Percentiles rank a stretch among this genome's conserved stretches.
phyloP scores from a whole-genome alignment of 805 yeast species.

The Saturnispora besseyi region DNA sequence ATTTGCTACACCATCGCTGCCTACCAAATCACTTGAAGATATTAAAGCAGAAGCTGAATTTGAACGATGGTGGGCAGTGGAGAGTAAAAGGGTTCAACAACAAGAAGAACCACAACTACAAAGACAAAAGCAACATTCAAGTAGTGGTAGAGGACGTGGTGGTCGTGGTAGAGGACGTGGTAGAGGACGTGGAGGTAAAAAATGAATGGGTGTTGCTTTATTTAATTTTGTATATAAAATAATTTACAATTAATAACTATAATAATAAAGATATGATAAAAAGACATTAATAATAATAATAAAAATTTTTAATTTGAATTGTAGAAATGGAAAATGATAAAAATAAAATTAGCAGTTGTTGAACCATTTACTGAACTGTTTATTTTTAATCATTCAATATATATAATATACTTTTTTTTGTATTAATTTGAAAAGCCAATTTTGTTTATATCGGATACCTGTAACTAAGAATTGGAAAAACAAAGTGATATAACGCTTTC shows the following conservation, averaged over 20 bases:
- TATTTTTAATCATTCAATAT: not conserved
- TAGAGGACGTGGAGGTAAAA: slow-evolving; percentile 1
- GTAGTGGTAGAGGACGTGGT: not conserved
- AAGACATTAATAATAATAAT: not conserved
- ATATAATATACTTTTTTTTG: not conserved
- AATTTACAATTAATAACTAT: not conserved
- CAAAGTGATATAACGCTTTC: not conserved
- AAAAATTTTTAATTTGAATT: not conserved
- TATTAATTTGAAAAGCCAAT: not conserved
- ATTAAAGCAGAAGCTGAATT: slow-evolving; percentile 77
- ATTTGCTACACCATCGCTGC: not conserved
- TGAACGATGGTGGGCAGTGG: slow-evolving; percentile 83
- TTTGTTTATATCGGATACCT: not conserved
- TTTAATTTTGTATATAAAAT: not conserved
- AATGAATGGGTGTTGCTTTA: not conserved
- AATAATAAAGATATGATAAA: not conserved
- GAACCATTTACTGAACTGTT: not conserved
- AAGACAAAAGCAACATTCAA: slow-evolving; percentile 4
- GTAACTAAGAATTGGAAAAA: too few relatives aligned
- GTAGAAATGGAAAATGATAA: not conserved
- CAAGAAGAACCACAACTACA: slow-evolving; percentile 20
- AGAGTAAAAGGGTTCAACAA: slow-evolving; percentile 54
- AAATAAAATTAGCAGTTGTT: not conserved
- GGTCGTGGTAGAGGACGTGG: not conserved
- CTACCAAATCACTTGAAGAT: slow-evolving; percentile 43